These are phyloP conservation scores for Phytophthora pini DNA, from an alignment of 352 stramenopile species.

Conservation along the genomic window DNA sequence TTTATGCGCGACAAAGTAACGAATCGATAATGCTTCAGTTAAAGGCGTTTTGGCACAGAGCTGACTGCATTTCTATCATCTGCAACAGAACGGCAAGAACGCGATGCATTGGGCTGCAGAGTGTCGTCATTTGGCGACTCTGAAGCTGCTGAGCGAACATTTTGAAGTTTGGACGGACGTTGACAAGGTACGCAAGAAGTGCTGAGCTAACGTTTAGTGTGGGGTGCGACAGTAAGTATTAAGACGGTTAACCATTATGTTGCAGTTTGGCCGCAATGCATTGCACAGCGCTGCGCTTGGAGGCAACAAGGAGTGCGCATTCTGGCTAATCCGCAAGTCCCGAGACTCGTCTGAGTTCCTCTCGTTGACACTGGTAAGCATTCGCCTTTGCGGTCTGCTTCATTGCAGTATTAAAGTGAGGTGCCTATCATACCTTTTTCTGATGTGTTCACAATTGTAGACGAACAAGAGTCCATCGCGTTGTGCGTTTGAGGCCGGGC, in stretches of 20 bases:
- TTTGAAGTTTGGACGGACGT: conserved; percentile 80
- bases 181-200: conserved; percentile 64
- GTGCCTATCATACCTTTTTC: conserved; percentile 7
- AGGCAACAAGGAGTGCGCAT: conserved; percentile 83
- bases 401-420: conserved; percentile 4
- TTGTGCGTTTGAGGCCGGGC: conserved; percentile 87
- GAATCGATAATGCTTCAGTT: not conserved
- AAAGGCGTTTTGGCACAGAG: not conserved
- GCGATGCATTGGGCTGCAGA: conserved; percentile 88
- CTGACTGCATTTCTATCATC: not conserved
- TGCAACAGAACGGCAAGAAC: conserved; percentile 84
- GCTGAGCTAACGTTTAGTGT: not conserved
- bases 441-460: conserved; percentile 38
- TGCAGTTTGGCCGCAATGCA: conserved; percentile 85
- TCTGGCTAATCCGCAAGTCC: conserved; percentile 82
- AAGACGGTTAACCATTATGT: not conserved
- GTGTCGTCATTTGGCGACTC: conserved; percentile 72
- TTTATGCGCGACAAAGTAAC: conserved; percentile 88
- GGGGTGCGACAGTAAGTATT: not conserved
- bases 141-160: conserved; percentile 84
- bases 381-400: conserved; percentile 4
- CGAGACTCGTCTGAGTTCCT: conserved; percentile 73
- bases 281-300: conserved; percentile 82
- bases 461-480: conserved; percentile 89
- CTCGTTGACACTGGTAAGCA: conserved; percentile 69